Percentiles rank a stretch among this genome's conserved stretches.
These are phyloP conservation scores for Wickerhamomyces silvicola DNA, from an alignment of 805 yeast species.

Conservation along the genomic window DNA sequence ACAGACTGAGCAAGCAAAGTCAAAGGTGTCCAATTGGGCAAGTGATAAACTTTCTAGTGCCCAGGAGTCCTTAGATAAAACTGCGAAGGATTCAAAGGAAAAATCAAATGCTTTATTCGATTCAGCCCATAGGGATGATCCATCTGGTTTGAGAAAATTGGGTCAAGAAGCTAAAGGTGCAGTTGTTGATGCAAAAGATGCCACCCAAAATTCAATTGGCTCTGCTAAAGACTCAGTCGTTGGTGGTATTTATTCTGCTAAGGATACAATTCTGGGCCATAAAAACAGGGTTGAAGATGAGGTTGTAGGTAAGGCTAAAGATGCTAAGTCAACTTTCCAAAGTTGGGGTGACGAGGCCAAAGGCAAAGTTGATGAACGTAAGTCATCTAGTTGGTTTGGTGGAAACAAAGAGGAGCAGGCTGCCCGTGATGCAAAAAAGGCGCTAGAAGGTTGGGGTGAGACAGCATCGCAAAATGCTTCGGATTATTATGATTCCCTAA, in stretches of 20 bases:
- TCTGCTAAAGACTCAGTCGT: conserved; percentile 15
- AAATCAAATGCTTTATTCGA: conserved; percentile 14
- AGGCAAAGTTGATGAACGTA: too few species aligned
- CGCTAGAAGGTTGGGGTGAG: conserved; percentile 42
- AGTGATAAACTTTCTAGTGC: conserved; percentile 13
- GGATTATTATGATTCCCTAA: conserved; percentile 19
- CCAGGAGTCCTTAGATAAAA: conserved; percentile 6
- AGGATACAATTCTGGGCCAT: conserved; percentile 6
- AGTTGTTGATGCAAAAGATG: conserved; percentile 16
- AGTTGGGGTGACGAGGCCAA: too few species aligned
- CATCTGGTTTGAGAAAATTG: conserved; percentile 12
- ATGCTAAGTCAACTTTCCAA: conserved; percentile 4
- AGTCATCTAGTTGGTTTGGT: conserved; percentile 5
- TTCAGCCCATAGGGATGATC: conserved; percentile 10
- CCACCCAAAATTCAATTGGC: conserved; percentile 10
- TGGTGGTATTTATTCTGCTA: conserved; percentile 10
- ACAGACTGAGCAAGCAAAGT: conserved; percentile 9
- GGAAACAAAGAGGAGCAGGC: conserved; percentile 23
- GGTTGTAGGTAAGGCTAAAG: conserved; percentile 6
- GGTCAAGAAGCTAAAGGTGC: conserved; percentile 10
- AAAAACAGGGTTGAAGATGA: conserved; percentile 6
- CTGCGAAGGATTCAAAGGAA: conserved; percentile 12
- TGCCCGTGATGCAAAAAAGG: conserved; percentile 26
- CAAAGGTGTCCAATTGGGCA: conserved; percentile 17
- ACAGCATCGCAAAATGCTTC: conserved; percentile 27